Evolutionary conservation across 805 yeast genomes (phyloP).

Genomic region (Tetrapisispora arboricola): DNA sequence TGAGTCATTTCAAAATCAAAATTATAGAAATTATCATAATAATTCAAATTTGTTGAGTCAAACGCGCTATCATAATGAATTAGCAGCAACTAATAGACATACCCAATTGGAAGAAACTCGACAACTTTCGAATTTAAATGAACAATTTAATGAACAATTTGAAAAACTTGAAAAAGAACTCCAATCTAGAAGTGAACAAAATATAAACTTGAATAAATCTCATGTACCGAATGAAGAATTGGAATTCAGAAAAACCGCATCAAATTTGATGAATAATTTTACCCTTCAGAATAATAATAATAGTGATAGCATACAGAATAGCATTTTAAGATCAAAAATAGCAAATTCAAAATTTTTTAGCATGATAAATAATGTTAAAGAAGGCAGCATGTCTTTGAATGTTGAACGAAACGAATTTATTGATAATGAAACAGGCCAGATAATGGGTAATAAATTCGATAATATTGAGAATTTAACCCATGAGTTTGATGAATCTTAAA

Average conservation of each 20-base stretch:
- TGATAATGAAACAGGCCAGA: constrained; percentile 18
- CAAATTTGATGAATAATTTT: constrained; percentile 16
- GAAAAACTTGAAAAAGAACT: constrained; percentile 18
- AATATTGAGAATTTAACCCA: constrained; percentile 12
- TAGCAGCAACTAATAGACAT: no score
- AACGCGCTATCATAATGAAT: neutral
- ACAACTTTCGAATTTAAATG: no score
- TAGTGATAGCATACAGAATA: constrained; percentile 1
- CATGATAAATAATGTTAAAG: constrained; percentile 23
- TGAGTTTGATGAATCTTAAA: neutral
- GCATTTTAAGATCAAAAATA: constrained; percentile 13
- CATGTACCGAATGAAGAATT: constrained; percentile 13
- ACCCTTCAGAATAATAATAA: constrained; percentile 1
- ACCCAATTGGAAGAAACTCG: no score
- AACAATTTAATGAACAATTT: constrained; percentile 17
- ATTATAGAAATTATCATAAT: neutral
- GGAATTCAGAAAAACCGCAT: constrained; percentile 20
- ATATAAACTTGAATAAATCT: neutral
- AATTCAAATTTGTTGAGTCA: neutral
- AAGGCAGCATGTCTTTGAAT: constrained; percentile 18
- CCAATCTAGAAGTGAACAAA: constrained; percentile 1
- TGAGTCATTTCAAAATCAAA: constrained; percentile 5
- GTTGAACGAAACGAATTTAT: constrained; percentile 12
- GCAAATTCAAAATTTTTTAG: constrained; percentile 23
- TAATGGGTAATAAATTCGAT: constrained; percentile 21